Base-by-base conservation (phyloP, 371 early-diverging fungal genomes). In the Dichotomocladium elegans region DNA sequence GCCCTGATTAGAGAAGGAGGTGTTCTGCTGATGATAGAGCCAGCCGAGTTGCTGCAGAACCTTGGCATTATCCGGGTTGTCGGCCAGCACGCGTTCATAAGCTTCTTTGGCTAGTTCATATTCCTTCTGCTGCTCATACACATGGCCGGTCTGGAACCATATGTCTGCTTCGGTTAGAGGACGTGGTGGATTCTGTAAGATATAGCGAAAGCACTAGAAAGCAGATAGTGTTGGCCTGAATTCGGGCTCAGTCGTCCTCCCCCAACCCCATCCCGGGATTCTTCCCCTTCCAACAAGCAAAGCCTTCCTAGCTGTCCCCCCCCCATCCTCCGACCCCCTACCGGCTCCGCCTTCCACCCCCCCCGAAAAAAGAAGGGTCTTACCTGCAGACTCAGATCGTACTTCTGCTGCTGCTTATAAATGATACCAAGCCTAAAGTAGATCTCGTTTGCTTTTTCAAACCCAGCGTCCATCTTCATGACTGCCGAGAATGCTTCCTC, bases 101-200 rank as follows among this genome's bases (percentile, higher is more conserved):
- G 93, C 93, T 28, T 93, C 93, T 51, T 90, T 87, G 12, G 99
- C 99, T 8, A 71, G 61, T 3, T 64, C 70, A 59, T 84, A 92
- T 85, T 96, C 95, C 51, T 91, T 91, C 67, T 91, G 91, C 56
- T 92, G 93, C 65, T 98, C 99, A 63, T 95, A 89, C 4, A 95
- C 92, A 58, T 94, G 95, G 7, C 96, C 99, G 34, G 97, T 95
- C 69, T 99, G 97, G 67, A 95, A 97, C 95, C 93, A 93, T 31
- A 99, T 94, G 57, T 99, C 99, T 3, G 85, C 76, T 55, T 94
- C 93, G 4, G 89, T 92, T 30, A 98, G 76, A 14, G 99, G 98
- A 58, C 85, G 85, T 10, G 97, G 97, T 6, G 98, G 96, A 25
- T 80, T 77, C 27, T 77, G 71, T 17, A 96, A 61, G 41, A 96